Conservation (phyloP, 2,329 filamentous ascomycete genomes). For the Samsoniella hepiali region DNA sequence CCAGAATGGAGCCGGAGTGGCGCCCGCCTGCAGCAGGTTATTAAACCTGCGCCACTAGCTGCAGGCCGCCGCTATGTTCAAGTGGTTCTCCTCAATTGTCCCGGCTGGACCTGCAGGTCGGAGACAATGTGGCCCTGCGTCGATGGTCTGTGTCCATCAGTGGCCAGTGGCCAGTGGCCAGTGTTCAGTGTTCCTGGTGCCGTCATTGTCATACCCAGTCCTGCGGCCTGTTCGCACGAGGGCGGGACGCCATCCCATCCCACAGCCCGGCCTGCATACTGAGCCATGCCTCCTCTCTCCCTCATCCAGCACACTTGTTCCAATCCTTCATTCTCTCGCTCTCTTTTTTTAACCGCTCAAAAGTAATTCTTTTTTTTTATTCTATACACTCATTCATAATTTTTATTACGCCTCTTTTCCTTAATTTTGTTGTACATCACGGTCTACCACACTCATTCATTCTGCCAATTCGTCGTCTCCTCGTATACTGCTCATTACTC, state of each 20-base stretch:
- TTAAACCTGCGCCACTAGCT: constrained; percentile 20
- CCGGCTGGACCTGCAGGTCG: constrained; percentile 12
- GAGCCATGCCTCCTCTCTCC: background rate
- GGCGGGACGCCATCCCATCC: constrained; percentile 5
- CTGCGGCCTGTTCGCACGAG: background rate
- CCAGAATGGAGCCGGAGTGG: constrained; percentile 12
- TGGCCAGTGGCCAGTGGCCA: background rate
- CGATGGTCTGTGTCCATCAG: background rate
- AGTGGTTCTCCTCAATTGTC: background rate
- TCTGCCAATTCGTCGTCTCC: background rate
- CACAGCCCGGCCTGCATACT: constrained; percentile 2
- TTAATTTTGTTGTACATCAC: background rate
- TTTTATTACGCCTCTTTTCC: constrained; percentile 21
- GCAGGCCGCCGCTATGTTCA: constrained; percentile 3
- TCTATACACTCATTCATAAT: constrained; percentile 5
- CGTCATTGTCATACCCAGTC: constrained; percentile 1
- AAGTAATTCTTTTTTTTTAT: background rate
- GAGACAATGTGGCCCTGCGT: constrained; percentile 9
- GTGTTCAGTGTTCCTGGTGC: background rate
- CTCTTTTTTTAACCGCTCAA: background rate
- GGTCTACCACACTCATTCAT: background rate
- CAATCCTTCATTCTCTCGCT: constrained; percentile 18
- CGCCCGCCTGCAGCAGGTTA: constrained; percentile 16
- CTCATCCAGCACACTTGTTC: constrained; percentile 5
- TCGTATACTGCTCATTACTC: background rate